Evolutionary conservation across 371 early-diverging fungal genomes (phyloP), one percentile per base, ranked within the genome.

Genomic region (Lichtheimia corymbifera): DNA sequence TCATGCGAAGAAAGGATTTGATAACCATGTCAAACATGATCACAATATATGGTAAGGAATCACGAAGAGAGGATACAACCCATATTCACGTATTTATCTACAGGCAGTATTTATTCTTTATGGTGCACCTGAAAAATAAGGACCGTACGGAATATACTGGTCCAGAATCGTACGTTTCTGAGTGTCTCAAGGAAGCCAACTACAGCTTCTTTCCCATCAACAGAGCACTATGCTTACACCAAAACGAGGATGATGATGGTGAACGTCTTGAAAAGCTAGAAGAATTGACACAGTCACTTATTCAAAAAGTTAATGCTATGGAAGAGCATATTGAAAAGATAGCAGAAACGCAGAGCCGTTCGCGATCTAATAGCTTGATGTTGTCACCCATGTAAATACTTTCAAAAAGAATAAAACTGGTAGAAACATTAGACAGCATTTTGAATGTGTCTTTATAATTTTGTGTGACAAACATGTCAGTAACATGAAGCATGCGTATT

Each of bases 91-190:
- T 22, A 30, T 35, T 1, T 20, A 20, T 53, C 3, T 25, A 35
- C 45, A 74, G 83, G 83, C 82, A 84, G 64, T 84, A 84, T 59
- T 64, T 84, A 9, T 82, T 80, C 58, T 83, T 83, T 58, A 54
- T 84, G 55, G 80, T 84, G 6, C 85, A 84, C 67, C 55, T 84
- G 49, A 70, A 77, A n/a, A 71, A 68, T 47, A 84, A 84, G 66
- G 82, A 82, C 63, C 57, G 65, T 49, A 83, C 85, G 3, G 85
- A 84, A 67, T 83, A 80, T 50, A 84, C 83, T 0, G 81, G 83
- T 0, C 85, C 83, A 50, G 83, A 83, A 24, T 80, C 85, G 0
- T 83, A 80, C 59, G 79, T 84, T 1, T 66, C 77, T 6, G 76
- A 72, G 7, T 76, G 75, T 40, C 64, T 84, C 1, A 76, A 70